These are phyloP conservation scores for Yamadazyma siamensis DNA, from an alignment of 1,139 yeast genomes.

Conservation along the genomic window DNA sequence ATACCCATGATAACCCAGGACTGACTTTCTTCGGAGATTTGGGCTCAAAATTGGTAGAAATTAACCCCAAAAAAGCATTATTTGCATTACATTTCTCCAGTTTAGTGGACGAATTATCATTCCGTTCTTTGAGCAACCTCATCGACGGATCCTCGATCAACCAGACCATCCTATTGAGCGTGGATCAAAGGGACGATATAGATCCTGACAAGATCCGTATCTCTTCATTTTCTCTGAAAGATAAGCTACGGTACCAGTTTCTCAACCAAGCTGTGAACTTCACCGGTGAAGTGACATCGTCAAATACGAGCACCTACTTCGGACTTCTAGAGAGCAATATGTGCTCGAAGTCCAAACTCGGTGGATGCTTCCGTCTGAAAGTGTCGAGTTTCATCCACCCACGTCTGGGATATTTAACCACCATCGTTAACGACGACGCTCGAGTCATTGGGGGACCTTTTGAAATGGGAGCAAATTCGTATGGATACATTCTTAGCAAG, in stretches of 20 bases:
- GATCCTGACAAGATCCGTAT: slow-evolving; percentile 13
- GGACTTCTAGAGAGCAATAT: slow-evolving; percentile 26
- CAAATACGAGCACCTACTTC: slow-evolving; percentile 10
- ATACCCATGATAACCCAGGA: slow-evolving; percentile 18
- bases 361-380: slow-evolving; percentile 40
- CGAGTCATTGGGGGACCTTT: slow-evolving; percentile 46
- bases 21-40: slow-evolving; percentile 29
- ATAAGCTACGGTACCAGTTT: slow-evolving; percentile 63
- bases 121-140: slow-evolving; percentile 55
- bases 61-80: slow-evolving; percentile 72
- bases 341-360: slow-evolving; percentile 35
- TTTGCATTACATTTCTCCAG: slow-evolving; percentile 65
- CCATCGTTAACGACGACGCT: slow-evolving; percentile 36
- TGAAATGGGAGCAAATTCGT: slow-evolving; percentile 46
- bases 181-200: slow-evolving; percentile 39
- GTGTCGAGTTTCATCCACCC: slow-evolving; percentile 40
- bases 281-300: slow-evolving; percentile 4
- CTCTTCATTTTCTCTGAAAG: slow-evolving; percentile 30
- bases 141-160: slow-evolving; percentile 50
- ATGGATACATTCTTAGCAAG: slow-evolving; percentile 61
- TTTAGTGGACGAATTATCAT: slow-evolving; percentile 67
- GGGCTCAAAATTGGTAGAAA: slow-evolving; percentile 27
- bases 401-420: slow-evolving; percentile 30
- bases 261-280: slow-evolving; percentile 45
- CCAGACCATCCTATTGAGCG: slow-evolving; percentile 59